Evolutionary conservation across 2,329 filamentous ascomycete species (phyloP).

Genomic region (Sphaerulina vaccinii): DNA sequence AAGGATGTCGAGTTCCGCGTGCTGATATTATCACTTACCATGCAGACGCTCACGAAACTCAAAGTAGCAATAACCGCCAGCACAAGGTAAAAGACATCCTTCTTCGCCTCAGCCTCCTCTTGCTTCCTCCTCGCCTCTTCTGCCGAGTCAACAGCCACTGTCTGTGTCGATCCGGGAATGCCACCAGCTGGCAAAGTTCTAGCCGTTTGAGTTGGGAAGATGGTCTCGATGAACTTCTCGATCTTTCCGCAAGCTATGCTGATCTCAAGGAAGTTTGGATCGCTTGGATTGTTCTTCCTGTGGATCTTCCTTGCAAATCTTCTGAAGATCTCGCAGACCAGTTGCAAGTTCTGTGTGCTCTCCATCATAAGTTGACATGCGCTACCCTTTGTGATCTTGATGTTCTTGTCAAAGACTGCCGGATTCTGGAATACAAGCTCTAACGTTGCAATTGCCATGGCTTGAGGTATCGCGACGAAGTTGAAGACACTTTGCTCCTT

Average conservation of each 20-base stretch:
- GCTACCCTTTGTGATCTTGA: constrained; percentile 96
- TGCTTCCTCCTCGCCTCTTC: constrained; percentile 59
- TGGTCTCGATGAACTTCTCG: constrained; percentile 90
- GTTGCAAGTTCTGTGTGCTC: constrained; percentile 82
- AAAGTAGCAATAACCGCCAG: constrained; percentile 67
- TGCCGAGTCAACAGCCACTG: constrained; percentile 44
- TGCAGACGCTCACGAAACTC: constrained; percentile 66
- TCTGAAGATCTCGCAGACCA: constrained; percentile 80
- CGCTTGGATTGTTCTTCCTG: constrained; percentile 88
- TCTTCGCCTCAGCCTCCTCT: constrained; percentile 52
- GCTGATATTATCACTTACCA: constrained; percentile 63
- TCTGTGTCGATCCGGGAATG: constrained; percentile 41
- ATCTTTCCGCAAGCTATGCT: constrained; percentile 90
- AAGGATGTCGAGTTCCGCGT: background rate
- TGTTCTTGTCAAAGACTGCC: constrained; percentile 75
- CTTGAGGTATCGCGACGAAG: constrained; percentile 94
- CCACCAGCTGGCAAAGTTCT: constrained; percentile 45
- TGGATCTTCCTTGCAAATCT: constrained; percentile 77
- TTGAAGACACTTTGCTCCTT: constrained; percentile 98
- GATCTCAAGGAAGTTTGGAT: constrained; percentile 89
- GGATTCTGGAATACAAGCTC: constrained; percentile 92
- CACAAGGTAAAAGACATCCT: constrained; percentile 63
- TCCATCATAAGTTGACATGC: constrained; percentile 90
- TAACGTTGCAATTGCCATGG: constrained; percentile 94
- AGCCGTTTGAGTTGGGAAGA: constrained; percentile 82